Evolutionary conservation across 2,329 filamentous ascomycete species (phyloP).

Genomic region (Sporothrix sp.): DNA sequence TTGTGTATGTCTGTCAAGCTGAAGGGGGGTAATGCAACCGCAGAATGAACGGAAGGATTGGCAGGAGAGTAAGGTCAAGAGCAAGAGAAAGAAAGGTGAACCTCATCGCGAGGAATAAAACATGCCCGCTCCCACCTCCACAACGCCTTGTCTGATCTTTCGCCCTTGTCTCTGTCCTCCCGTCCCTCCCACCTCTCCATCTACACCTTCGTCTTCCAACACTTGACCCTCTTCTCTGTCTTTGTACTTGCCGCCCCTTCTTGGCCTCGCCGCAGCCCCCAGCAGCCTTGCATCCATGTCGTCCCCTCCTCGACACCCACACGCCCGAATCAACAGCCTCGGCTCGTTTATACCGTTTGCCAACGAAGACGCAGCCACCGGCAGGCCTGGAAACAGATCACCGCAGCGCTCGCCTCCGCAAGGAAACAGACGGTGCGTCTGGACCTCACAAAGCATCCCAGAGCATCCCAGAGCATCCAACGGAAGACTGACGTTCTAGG

Average conservation of each 20-base stretch:
- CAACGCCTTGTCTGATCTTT: neutral
- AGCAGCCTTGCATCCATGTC: too few species aligned
- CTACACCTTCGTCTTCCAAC: neutral
- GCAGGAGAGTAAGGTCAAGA: neutral
- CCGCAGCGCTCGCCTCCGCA: neutral
- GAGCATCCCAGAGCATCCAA: neutral
- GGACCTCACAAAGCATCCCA: too few species aligned
- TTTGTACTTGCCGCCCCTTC: neutral
- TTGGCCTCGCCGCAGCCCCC: too few species aligned
- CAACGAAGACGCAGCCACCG: neutral
- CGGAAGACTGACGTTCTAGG: neutral
- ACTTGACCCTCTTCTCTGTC: neutral
- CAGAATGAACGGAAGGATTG: neutral
- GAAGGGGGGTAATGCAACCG: neutral
- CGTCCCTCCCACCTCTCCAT: too few species aligned
- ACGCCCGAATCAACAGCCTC: neutral
- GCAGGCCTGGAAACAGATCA: neutral
- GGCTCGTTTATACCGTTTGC: slow-evolving; percentile 1
- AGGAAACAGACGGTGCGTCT: neutral
- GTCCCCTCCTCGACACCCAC: neutral
- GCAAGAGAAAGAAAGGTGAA: neutral
- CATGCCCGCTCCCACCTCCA: neutral
- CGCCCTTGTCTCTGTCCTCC: neutral
- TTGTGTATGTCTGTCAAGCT: neutral
- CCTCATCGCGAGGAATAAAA: neutral